Percentiles rank a stretch among this genome's conserved stretches.
Evolutionary conservation across 768 basidiomycete species (phyloP).

Genomic region (Gloeostereum incarnatum): DNA sequence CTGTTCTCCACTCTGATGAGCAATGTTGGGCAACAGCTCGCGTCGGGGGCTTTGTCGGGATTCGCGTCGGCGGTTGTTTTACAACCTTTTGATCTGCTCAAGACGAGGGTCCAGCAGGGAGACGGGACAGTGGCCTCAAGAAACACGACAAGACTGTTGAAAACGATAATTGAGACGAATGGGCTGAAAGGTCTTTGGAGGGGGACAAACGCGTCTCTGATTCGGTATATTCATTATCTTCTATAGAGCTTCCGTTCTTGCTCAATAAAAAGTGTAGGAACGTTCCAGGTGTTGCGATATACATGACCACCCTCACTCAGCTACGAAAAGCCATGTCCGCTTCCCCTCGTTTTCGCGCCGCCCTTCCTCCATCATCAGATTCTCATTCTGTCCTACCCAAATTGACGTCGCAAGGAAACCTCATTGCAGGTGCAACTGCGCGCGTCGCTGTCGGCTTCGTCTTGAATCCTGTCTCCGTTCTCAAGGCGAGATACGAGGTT

Average conservation of each 20-base stretch:
- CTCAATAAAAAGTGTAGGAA: slow-evolving; percentile 41
- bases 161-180: slow-evolving; percentile 43
- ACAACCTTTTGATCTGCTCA: slow-evolving; percentile 84
- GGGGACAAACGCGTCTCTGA: slow-evolving; percentile 74
- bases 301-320: slow-evolving; percentile 82
- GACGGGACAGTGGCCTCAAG: slow-evolving; percentile 29
- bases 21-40: slow-evolving; percentile 59
- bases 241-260: neutral
- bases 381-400: slow-evolving; percentile 54
- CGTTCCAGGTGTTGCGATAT: slow-evolving; percentile 87
- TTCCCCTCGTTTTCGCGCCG: slow-evolving; percentile 56
- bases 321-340: slow-evolving; percentile 69
- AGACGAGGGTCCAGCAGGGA: slow-evolving; percentile 86
- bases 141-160: slow-evolving; percentile 32
- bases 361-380: slow-evolving; percentile 10
- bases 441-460: slow-evolving; percentile 76
- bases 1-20: slow-evolving; percentile 30
- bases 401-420: slow-evolving; percentile 71
- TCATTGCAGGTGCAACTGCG: slow-evolving; percentile 77
- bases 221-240: slow-evolving; percentile 34
- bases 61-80: slow-evolving; percentile 66
- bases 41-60: slow-evolving; percentile 70
- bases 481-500: slow-evolving; percentile 92
- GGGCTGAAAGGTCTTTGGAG: slow-evolving; percentile 79
- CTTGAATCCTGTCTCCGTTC: slow-evolving; percentile 82